Conservation (phyloP, 148 eudicot genomes). For the Fallopia convolvulus region DNA sequence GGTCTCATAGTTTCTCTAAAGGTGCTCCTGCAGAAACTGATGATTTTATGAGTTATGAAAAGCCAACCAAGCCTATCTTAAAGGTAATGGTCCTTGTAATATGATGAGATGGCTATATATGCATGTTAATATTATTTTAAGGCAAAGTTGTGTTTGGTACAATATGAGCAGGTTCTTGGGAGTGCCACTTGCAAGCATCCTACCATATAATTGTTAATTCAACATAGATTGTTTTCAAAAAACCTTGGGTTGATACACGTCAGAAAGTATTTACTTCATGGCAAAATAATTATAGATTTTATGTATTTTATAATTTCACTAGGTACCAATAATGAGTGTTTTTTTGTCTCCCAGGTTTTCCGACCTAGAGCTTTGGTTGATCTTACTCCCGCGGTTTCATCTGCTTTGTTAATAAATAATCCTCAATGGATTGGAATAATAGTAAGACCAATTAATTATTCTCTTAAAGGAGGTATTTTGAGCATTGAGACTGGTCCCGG, state of each 20-base stretch:
- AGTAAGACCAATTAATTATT: slow-evolving; percentile 76
- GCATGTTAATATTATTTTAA: background rate
- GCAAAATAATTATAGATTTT: background rate
- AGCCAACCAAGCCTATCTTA: slow-evolving; percentile 90
- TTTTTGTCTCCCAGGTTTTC: slow-evolving; percentile 39
- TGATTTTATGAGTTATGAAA: slow-evolving; percentile 98
- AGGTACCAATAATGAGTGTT: background rate
- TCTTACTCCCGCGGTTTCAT: slow-evolving; percentile 87
- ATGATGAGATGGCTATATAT: background rate
- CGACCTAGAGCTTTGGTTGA: slow-evolving; percentile 95
- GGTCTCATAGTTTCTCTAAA: slow-evolving; percentile 95
- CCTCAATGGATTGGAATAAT: slow-evolving; percentile 94
- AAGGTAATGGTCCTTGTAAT: slow-evolving; percentile 42
- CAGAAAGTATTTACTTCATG: background rate
- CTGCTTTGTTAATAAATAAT: slow-evolving; percentile 89
- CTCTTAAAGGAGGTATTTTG: slow-evolving; percentile 83
- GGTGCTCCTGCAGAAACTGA: slow-evolving; percentile 92
- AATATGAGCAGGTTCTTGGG: background rate
- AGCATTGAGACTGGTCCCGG: slow-evolving; percentile 94
- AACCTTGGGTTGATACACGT: background rate
- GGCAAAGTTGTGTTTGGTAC: background rate
- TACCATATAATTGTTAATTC: background rate
- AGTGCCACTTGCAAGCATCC: background rate
- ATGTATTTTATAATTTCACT: background rate
- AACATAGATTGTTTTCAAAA: background rate